Percentiles rank a stretch among this genome's conserved stretches.
Conservation (phyloP, 2,329 filamentous ascomycete genomes). For the Macrophomina pseudophaseolina region DNA sequence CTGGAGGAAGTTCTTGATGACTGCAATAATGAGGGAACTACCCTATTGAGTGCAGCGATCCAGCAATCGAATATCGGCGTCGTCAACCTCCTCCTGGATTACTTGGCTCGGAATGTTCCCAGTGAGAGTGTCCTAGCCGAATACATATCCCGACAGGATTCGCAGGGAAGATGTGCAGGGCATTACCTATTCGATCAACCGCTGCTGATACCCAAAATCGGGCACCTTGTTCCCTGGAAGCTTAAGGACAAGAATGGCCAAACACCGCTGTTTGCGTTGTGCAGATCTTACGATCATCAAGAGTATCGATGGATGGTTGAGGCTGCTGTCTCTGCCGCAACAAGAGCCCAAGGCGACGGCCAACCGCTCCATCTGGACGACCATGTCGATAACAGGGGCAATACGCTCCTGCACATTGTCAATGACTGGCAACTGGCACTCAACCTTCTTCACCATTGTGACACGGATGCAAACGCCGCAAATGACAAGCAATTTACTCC, state of each 20-base stretch:
- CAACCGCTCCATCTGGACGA: constrained; percentile 87
- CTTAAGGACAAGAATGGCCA: constrained; percentile 95
- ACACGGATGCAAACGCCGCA: constrained; percentile 93
- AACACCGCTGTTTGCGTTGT: constrained; percentile 95
- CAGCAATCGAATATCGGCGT: constrained; percentile 79
- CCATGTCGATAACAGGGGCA: constrained; percentile 90
- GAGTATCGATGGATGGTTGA: constrained; percentile 89
- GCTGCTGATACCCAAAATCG: constrained; percentile 76
- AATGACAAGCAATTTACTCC: constrained; percentile 96
- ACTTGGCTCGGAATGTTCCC: constrained; percentile 62
- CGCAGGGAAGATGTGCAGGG: constrained; percentile 84
- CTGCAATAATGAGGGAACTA: constrained; percentile 87
- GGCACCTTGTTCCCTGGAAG: constrained; percentile 81
- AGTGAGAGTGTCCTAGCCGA: constrained; percentile 62
- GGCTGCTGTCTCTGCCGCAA: constrained; percentile 76
- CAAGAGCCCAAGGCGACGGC: constrained; percentile 74
- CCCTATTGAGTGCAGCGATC: constrained; percentile 85
- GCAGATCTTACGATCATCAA: constrained; percentile 91
- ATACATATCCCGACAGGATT: constrained; percentile 80
- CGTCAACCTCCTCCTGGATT: constrained; percentile 76
- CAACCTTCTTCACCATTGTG: constrained; percentile 79
- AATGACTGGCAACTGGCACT: constrained; percentile 80
- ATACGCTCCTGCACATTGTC: constrained; percentile 93
- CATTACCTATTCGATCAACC: constrained; percentile 96
- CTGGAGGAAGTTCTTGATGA: constrained; percentile 76